Percentiles rank a stretch among this genome's conserved stretches.
phyloP scores from a whole-genome alignment of 345 rosid species.

The Eucalyptus fibrosa region DNA sequence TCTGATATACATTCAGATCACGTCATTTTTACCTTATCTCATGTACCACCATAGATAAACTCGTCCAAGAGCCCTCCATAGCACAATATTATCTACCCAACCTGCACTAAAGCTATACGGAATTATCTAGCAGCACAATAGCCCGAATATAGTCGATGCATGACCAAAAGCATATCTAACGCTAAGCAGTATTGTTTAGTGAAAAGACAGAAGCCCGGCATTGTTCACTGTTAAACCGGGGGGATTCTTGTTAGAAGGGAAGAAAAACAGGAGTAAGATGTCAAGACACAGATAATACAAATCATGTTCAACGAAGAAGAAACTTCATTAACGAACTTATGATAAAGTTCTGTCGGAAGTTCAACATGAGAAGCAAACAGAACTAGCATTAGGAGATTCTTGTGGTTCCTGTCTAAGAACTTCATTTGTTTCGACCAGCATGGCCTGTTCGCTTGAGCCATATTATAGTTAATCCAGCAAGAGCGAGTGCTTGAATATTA shows the following conservation, averaged over 20 bases:
- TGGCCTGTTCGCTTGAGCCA: background rate
- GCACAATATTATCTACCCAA: background rate
- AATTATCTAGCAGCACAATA: background rate
- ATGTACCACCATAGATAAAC: rapidly evolving
- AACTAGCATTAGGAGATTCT: background rate
- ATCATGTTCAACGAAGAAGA: background rate
- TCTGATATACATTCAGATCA: background rate
- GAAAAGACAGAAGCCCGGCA: background rate
- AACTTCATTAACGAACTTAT: background rate
- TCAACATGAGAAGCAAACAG: background rate
- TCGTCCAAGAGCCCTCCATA: background rate
- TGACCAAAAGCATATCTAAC: background rate
- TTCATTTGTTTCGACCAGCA: background rate
- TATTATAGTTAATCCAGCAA: background rate
- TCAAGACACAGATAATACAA: background rate
- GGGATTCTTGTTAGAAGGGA: background rate
- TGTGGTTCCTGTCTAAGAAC: background rate
- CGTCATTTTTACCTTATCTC: background rate
- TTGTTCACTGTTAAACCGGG: background rate
- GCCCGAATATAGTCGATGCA: background rate
- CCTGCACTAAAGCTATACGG: background rate
- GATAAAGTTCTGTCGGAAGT: background rate
- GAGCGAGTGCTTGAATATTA: background rate
- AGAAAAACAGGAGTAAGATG: background rate
- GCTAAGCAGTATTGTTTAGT: background rate